These are phyloP conservation scores for Balakata baccata DNA, from an alignment of 345 rosid species.

Conservation along the genomic window DNA sequence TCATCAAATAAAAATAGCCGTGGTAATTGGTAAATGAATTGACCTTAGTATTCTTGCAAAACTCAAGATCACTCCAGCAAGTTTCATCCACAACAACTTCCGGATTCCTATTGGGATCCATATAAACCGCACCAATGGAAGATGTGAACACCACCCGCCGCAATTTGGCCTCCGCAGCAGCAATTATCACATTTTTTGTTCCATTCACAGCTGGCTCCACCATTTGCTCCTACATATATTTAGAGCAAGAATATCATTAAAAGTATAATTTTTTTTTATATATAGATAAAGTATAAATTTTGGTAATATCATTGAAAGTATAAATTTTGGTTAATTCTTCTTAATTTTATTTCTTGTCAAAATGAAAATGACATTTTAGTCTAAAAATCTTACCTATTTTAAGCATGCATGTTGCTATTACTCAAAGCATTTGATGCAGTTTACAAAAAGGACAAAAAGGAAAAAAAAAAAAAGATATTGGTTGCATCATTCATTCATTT, in stretches of 20 bases:
- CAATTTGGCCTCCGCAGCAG: constrained; percentile 77
- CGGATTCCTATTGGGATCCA: constrained; percentile 82
- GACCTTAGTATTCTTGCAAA: constrained; percentile 92
- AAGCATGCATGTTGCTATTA: background rate
- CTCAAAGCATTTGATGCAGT: background rate
- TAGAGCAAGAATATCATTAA: background rate
- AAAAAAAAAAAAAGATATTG: too few species aligned
- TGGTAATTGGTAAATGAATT: background rate
- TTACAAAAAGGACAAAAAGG: too few species aligned
- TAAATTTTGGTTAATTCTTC: too few species aligned
- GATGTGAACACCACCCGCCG: constrained; percentile 92
- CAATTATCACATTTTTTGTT: constrained; percentile 72
- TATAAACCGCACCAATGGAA: constrained; percentile 82
- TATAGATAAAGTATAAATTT: too few species aligned
- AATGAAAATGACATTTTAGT: background rate
- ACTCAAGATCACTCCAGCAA: constrained; percentile 96
- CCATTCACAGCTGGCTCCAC: constrained; percentile 96
- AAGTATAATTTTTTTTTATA: too few species aligned
- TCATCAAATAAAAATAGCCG: too few species aligned
- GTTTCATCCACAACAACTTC: constrained; percentile 77
- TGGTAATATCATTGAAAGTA: too few species aligned
- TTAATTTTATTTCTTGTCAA: background rate
- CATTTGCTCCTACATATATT: constrained; percentile 69
- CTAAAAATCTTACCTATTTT: background rate
- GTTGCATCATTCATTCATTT: too few species aligned